Base-by-base conservation (phyloP, 2,329 filamentous ascomycete genomes). In the Lasiodiplodia hormozganensis region DNA sequence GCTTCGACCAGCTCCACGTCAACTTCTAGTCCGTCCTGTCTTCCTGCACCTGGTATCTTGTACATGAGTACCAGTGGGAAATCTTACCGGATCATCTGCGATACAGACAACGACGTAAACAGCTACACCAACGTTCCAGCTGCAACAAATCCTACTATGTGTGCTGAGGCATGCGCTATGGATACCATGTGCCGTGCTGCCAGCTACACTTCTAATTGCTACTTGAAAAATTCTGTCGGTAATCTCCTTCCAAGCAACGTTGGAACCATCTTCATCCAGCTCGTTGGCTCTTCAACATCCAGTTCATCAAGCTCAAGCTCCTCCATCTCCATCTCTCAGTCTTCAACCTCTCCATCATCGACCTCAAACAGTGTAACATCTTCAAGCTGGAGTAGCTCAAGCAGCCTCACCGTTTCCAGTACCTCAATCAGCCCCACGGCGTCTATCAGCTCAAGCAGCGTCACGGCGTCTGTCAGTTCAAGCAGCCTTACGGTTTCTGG, bases 141-240 rank as follows among this genome's bases (percentile, higher is more conserved):
- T 14, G 56, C 56, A 25, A 60, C 21, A 4, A 60, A 47, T 43
- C 38, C 56, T 2, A 8, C 38, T 14, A n/a, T 43, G 38, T 60
- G 56, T 18, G 56, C 56, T 4, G 38, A 60, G 23, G 56, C 56
- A 8, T 60, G 56, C 21, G 14, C 23, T 6, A 28, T 21, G 23
- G 38, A 60, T 47, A 28, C 5, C 38, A 60, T 14, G 25, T 60
- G 56, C 5, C 21, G 12, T 14, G 21, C 56, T 60, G 56, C 56
- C 8, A 25, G 34, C 38, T 60, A 60, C 38, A 60, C 18, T 18
- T 60, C 56, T 2, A 60, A 47, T 23, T 60, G 56, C 40, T 60
- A 10, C 2, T 25, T 60, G n/a, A 60, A 60, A 14, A 38, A 40
- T 47, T 21, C 34, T n/a, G 14, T 21, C 8, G 56, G 56, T 16